These are phyloP conservation scores for Gossypium rotundifolium DNA, from an alignment of 345 rosid species.

Conservation along the genomic window DNA sequence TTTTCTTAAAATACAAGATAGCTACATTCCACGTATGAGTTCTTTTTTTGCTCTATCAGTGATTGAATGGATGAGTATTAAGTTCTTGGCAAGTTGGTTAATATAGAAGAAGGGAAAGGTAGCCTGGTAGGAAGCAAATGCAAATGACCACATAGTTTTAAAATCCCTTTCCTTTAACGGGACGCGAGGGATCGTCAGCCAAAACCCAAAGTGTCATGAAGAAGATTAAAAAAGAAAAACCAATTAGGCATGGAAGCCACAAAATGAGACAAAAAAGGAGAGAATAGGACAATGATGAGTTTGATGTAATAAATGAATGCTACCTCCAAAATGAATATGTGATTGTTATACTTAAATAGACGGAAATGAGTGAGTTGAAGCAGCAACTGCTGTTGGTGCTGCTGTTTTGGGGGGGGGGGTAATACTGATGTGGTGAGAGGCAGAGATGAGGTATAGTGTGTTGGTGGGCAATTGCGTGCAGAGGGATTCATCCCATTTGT, in stretches of 20 bases:
- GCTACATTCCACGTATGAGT: too few relatives aligned
- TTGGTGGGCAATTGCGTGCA: constrained; percentile 27
- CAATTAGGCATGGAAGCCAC: constrained; percentile 3
- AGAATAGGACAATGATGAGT: constrained; percentile 3
- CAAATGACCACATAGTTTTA: neutral
- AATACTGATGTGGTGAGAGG: too few relatives aligned
- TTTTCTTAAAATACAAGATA: too few relatives aligned
- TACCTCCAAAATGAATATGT: too few relatives aligned
- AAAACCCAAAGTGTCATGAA: neutral
- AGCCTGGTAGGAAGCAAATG: too few relatives aligned
- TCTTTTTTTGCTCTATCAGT: too few relatives aligned
- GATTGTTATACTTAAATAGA: neutral
- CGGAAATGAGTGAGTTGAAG: too few relatives aligned
- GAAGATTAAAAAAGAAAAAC: neutral
- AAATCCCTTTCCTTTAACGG: constrained; percentile 13
- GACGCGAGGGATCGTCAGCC: neutral
- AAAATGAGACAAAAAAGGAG: neutral
- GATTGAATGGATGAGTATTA: too few relatives aligned
- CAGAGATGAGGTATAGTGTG: neutral
- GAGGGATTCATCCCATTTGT: constrained; percentile 16
- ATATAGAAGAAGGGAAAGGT: too few relatives aligned
- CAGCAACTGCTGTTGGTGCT: neutral
- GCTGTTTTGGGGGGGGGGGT: neutral
- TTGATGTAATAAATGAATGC: too few relatives aligned
- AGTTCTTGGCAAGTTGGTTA: too few relatives aligned